Conservation (phyloP, 2,329 filamentous ascomycete species). For the Trematosphaeria pertusa region DNA sequence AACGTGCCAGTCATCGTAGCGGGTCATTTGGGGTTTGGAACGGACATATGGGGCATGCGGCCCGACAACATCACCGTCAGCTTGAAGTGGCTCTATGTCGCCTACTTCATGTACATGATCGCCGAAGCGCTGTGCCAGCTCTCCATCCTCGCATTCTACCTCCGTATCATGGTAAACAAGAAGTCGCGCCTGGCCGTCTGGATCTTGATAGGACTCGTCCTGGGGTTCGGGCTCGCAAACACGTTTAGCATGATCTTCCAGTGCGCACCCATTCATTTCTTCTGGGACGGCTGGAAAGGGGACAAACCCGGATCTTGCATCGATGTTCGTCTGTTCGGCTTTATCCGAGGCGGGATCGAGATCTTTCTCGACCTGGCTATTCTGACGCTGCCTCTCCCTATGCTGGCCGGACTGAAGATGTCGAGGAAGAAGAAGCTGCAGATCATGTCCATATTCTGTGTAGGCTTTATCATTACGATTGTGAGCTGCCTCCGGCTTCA, state of each 20-base stretch:
- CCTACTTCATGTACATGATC: slow-evolving; percentile 40
- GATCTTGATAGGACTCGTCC: slow-evolving; percentile 27
- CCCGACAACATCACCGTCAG: slow-evolving; percentile 34
- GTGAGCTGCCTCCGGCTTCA: slow-evolving; percentile 31
- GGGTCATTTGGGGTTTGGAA: slow-evolving; percentile 33
- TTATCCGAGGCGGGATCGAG: slow-evolving; percentile 40
- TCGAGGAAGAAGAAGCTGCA: slow-evolving; percentile 33
- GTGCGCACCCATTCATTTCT: slow-evolving; percentile 46
- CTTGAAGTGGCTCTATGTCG: slow-evolving; percentile 37
- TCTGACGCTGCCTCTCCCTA: slow-evolving; percentile 29
- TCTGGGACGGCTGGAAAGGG: slow-evolving; percentile 52
- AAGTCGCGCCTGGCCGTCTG: slow-evolving; percentile 25
- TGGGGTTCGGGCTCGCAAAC: slow-evolving; percentile 34
- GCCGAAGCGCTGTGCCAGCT: slow-evolving; percentile 36
- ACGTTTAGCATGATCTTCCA: slow-evolving; percentile 42
- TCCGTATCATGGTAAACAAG: slow-evolving; percentile 36
- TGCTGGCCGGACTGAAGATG: slow-evolving; percentile 32
- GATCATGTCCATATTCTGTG: slow-evolving; percentile 38
- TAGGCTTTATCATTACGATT: slow-evolving; percentile 34
- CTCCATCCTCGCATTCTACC: slow-evolving; percentile 41
- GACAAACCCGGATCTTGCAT: slow-evolving; percentile 42
- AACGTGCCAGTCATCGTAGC: slow-evolving; percentile 36
- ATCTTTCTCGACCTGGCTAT: slow-evolving; percentile 35
- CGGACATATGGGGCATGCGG: slow-evolving; percentile 39
- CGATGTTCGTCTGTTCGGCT: slow-evolving; percentile 48